Percentiles rank a stretch among this genome's conserved stretches.
Conservation (phyloP, 179 eudicot species). For the Gypsophila paniculata region DNA sequence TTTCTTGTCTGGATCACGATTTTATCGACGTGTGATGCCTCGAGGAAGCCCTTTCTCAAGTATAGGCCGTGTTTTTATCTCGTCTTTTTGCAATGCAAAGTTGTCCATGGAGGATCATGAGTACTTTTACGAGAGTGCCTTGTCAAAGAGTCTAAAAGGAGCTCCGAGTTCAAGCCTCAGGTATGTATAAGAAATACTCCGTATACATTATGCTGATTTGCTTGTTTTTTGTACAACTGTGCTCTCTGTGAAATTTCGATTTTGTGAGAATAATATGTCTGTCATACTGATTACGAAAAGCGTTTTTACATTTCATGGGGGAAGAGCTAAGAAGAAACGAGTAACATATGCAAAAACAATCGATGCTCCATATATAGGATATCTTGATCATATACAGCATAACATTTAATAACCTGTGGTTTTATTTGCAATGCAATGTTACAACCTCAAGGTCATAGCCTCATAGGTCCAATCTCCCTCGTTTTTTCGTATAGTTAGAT, state of each 20-base stretch:
- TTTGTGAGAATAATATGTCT: background rate
- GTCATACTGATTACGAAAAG: background rate
- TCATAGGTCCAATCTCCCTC: background rate
- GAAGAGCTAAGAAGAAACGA: background rate
- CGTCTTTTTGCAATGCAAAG: slow-evolving; percentile 25
- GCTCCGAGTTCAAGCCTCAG: slow-evolving; percentile 27
- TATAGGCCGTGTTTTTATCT: slow-evolving; percentile 31
- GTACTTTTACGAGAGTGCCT: slow-evolving; percentile 18
- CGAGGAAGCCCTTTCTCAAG: slow-evolving; percentile 36
- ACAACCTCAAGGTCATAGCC: too few species aligned
- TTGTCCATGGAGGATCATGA: background rate
- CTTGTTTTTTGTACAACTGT: background rate
- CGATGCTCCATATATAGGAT: too few species aligned
- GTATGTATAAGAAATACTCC: background rate
- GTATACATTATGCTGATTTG: background rate
- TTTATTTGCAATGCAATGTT: background rate
- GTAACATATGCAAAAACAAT: background rate
- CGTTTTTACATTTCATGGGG: background rate
- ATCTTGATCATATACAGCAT: background rate
- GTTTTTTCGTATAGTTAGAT: too few species aligned
- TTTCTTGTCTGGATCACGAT: slow-evolving; percentile 35
- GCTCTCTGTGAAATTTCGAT: background rate
- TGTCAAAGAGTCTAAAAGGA: background rate
- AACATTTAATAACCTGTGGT: background rate
- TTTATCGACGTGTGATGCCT: slow-evolving; percentile 30